Percentiles rank a stretch among this genome's conserved stretches.
Conservation (phyloP, 208 protist genomes). For the Trypanosoma melophagium region DNA sequence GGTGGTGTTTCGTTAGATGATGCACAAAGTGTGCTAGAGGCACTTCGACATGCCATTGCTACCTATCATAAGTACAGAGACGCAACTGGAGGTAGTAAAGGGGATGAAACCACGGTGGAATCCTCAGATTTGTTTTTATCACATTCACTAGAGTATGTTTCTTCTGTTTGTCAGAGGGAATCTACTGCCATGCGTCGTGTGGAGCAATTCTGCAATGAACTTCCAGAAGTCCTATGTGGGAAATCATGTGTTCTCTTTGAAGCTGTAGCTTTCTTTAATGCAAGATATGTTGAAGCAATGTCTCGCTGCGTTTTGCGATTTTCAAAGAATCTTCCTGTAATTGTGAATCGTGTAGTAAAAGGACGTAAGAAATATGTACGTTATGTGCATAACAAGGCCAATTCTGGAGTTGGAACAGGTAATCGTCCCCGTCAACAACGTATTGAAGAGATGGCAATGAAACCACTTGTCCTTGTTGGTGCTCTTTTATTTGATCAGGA, state of each 20-base stretch:
- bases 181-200: slow-evolving; percentile 62
- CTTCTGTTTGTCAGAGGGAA: slow-evolving; percentile 71
- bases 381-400: slow-evolving; percentile 37
- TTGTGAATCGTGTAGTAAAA: slow-evolving; percentile 79
- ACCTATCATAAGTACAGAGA: slow-evolving; percentile 44
- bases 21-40: slow-evolving; percentile 50
- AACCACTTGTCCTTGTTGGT: slow-evolving; percentile 82
- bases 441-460: slow-evolving; percentile 89
- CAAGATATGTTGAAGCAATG: slow-evolving; percentile 65
- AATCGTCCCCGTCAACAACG: slow-evolving; percentile 49
- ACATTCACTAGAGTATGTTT: slow-evolving; percentile 71
- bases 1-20: slow-evolving; percentile 36
- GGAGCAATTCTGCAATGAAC: slow-evolving; percentile 59
- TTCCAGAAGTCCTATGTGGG: slow-evolving; percentile 72
- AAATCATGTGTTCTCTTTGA: slow-evolving; percentile 73
- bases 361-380: slow-evolving; percentile 50
- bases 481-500: slow-evolving; percentile 66
- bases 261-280: slow-evolving; percentile 79
- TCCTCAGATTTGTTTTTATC: slow-evolving; percentile 35
- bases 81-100: neutral
- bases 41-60: slow-evolving; percentile 56
- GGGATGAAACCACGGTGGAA: neutral
- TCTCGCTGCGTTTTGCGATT: slow-evolving; percentile 74
- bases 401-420: slow-evolving; percentile 60
- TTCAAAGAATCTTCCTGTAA: slow-evolving; percentile 76